phyloP scores from a whole-genome alignment of 2,329 filamentous ascomycete genomes.

The Lasiodiplodia citricola region DNA sequence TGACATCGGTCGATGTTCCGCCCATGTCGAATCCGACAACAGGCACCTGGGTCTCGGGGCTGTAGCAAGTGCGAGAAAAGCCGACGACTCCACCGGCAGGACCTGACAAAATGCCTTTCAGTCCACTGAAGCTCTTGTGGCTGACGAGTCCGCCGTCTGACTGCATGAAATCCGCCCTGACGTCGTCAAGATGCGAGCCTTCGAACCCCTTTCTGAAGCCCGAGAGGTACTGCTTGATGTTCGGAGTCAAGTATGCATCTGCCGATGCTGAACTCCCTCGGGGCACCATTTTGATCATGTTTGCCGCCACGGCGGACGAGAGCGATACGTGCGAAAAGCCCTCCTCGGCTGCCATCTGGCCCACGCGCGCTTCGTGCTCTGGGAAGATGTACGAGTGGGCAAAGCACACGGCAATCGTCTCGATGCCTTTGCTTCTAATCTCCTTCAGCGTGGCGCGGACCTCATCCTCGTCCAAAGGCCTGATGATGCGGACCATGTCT shows the following conservation, averaged over 20 bases:
- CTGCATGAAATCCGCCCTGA: slow-evolving; percentile 62
- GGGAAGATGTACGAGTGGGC: slow-evolving; percentile 41
- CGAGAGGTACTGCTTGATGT: slow-evolving; percentile 34
- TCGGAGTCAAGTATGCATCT: slow-evolving; percentile 37
- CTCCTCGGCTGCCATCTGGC: slow-evolving; percentile 35
- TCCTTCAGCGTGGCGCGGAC: slow-evolving; percentile 29
- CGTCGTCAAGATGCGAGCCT: slow-evolving; percentile 49
- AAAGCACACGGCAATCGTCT: slow-evolving; percentile 44
- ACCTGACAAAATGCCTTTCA: slow-evolving; percentile 84
- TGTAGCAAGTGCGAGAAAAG: slow-evolving; percentile 92
- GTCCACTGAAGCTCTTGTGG: slow-evolving; percentile 68
- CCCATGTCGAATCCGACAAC: slow-evolving; percentile 98
- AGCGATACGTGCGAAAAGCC: slow-evolving; percentile 50
- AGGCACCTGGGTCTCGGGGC: slow-evolving; percentile 77
- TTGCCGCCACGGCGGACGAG: slow-evolving; percentile 63
- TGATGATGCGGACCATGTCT: slow-evolving; percentile 31
- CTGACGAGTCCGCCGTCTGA: slow-evolving; percentile 76
- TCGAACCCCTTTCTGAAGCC: slow-evolving; percentile 36
- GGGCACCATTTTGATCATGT: slow-evolving; percentile 36
- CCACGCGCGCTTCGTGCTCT: slow-evolving; percentile 38
- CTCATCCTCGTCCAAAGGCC: slow-evolving; percentile 25
- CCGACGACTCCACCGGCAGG: slow-evolving; percentile 94
- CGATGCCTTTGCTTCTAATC: slow-evolving; percentile 40
- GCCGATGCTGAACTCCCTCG: slow-evolving; percentile 35
- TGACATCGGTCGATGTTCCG: slow-evolving; percentile 90